phyloP scores from a whole-genome alignment of 2,329 filamentous ascomycete genomes.

The Trichoderma sp. region DNA sequence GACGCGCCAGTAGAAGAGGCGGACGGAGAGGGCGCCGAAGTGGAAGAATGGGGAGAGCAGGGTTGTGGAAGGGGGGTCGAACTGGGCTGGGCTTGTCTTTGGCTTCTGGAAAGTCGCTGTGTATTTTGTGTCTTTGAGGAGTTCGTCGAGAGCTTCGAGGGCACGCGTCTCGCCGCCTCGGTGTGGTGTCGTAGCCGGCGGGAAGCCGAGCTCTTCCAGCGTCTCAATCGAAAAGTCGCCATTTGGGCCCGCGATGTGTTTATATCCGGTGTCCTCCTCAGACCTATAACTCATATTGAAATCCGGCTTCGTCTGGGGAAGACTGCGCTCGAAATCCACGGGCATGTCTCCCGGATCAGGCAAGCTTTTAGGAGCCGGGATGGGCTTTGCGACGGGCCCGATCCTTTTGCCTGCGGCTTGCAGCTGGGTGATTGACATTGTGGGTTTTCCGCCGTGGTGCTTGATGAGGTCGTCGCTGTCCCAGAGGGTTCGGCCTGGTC shows the following conservation, averaged over 20 bases:
- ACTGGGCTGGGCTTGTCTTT: conserved; percentile 69
- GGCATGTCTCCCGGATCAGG: conserved; percentile 64
- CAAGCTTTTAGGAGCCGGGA: conserved; percentile 55
- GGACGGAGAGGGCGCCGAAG: conserved; percentile 67
- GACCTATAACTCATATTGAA: conserved; percentile 57
- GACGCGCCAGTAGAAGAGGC: conserved; percentile 70
- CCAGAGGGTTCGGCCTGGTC: conserved; percentile 66
- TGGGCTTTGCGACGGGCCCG: conserved; percentile 58
- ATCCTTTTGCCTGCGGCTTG: conserved; percentile 60
- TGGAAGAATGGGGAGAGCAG: conserved; percentile 71
- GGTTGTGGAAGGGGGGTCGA: conserved; percentile 69
- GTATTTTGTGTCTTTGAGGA: conserved; percentile 62
- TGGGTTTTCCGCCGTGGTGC: conserved; percentile 64
- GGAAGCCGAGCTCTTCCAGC: conserved; percentile 66
- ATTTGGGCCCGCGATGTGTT: conserved; percentile 60
- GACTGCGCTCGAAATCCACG: conserved; percentile 55
- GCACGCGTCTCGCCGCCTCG: conserved; percentile 68
- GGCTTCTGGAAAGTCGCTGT: conserved; percentile 74
- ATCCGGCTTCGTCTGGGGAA: conserved; percentile 51
- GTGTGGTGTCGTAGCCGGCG: conserved; percentile 62
- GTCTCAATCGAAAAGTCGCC: conserved; percentile 69
- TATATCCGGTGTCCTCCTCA: conserved; percentile 55
- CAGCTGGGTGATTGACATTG: conserved; percentile 70
- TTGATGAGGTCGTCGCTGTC: conserved; percentile 68
- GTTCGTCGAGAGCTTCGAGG: conserved; percentile 53